Percentiles rank a stretch among this genome's conserved stretches.
phyloP scores from a whole-genome alignment of 176 grass and related monocot species.

The Bothriochloa decipiens region DNA sequence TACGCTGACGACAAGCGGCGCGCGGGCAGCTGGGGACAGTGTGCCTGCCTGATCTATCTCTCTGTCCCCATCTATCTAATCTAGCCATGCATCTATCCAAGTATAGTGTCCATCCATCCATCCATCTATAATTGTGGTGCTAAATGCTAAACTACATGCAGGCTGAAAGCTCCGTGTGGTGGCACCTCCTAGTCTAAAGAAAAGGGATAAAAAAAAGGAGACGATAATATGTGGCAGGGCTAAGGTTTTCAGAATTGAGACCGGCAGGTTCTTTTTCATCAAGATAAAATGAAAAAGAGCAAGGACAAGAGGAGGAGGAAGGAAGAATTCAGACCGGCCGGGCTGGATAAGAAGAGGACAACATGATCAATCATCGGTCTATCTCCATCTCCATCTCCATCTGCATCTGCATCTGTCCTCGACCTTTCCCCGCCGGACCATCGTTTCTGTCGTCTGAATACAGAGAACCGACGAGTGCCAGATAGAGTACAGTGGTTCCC shows the following conservation, averaged over 20 bases:
- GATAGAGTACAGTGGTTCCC: not conserved
- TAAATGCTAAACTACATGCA: not conserved
- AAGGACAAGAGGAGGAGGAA: not conserved
- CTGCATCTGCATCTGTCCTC: not conserved
- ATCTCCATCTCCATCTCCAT: not conserved
- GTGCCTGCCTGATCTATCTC: too few relatives aligned
- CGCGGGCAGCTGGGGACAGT: not conserved
- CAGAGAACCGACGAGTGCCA: not conserved
- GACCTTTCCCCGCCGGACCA: not conserved
- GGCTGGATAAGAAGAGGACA: constrained; percentile 3
- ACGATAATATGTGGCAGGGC: not conserved
- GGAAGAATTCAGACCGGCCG: not conserved
- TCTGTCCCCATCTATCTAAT: not conserved
- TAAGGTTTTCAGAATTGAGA: not conserved
- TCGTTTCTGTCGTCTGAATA: not conserved
- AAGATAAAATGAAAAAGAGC: not conserved
- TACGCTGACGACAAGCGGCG: not conserved
- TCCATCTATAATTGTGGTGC: not conserved
- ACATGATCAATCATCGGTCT: not conserved
- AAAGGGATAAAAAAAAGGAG: not conserved
- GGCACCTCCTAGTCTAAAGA: not conserved
- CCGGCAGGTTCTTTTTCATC: not conserved
- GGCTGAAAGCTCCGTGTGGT: constrained; percentile 6
- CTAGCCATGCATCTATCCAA: not conserved
- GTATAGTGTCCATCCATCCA: not conserved